Base-by-base conservation (phyloP, 345 rosid species). In the Diplotaxis tenuifolia region DNA sequence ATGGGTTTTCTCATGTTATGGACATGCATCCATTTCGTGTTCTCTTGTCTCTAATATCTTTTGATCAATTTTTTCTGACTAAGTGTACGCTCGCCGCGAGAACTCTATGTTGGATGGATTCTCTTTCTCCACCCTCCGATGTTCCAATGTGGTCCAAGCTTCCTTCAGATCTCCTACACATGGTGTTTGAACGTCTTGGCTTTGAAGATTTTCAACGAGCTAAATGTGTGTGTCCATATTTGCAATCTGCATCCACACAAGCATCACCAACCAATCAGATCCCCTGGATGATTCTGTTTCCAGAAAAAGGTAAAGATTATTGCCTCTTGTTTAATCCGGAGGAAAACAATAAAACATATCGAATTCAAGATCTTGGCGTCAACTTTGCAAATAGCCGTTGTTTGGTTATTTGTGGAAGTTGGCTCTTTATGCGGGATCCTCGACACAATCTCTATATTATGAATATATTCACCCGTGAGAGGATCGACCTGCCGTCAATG, bases 61-160 rank as follows among this genome's bases (percentile, higher is more conserved):
- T 38, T 38, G 45, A 38, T 38, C 45, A 38, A 38, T n/a, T 38
- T 38, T 38, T 38, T 38, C 49, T 12, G 15, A 40, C 49, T 4
- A 40, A 40, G 49, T 12, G 49, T 40, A 40, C 49, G 49, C 15
- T 12, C 49, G 49, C 49, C 3, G 16, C 49, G 16, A 12, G 16
- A 40, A 40, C 15, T 23, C 60, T 55, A 22, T 15, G 9, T 19
- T 22, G 0, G 40, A 70, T 42, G 74, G 38, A 40, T 10, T 21
- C 32, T 20, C 32, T 18, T 32, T 53, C 49, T 14, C 9, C 4
- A 0, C 3, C 2, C 6, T 32, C 22, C 2, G 32, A 53, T 53
- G 71, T 60, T 14, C 22, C 71, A 67, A n/a, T 31, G 21, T 67
- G 71, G 72, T 68, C 72, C 10, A 36, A 34, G n/a, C n/a, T n/a